phyloP scores from a whole-genome alignment of 371 early-diverging fungal species.

The Rhizopus sp. region DNA sequence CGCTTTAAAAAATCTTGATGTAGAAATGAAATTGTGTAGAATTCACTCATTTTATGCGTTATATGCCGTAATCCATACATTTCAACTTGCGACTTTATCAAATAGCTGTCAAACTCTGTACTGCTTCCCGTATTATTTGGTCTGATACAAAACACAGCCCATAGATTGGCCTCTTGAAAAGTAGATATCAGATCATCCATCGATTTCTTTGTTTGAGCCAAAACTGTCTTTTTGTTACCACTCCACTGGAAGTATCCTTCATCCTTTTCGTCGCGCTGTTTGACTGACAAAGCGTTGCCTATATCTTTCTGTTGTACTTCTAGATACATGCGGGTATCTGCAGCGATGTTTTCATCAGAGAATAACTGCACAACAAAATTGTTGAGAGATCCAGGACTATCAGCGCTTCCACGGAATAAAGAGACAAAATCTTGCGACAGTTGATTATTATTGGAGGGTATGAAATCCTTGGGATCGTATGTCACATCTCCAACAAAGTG shows the following conservation, averaged over 20 bases:
- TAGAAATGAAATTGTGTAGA: constrained; percentile 47
- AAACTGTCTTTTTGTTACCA: constrained; percentile 11
- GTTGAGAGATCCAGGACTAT: constrained; percentile 47
- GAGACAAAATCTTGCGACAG: constrained; percentile 76
- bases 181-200: constrained; percentile 75
- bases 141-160: constrained; percentile 81
- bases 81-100: constrained; percentile 60
- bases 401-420: constrained; percentile 60
- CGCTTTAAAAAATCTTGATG: constrained; percentile 62
- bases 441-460: constrained; percentile 65
- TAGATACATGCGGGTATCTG: constrained; percentile 26
- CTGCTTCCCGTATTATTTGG: constrained; percentile 62
- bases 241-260: not conserved
- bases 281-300: not conserved
- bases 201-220: constrained; percentile 67
- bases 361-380: constrained; percentile 19
- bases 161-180: constrained; percentile 75
- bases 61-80: constrained; percentile 50
- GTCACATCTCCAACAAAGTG: constrained; percentile 74
- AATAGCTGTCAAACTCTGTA: constrained; percentile 51
- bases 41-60: constrained; percentile 47
- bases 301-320: constrained; percentile 16
- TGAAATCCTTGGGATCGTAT: constrained; percentile 71
- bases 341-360: constrained; percentile 41
- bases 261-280: constrained; percentile 7